Evolutionary conservation across 2,329 filamentous ascomycete genomes (phyloP), one percentile per base, ranked within the genome.

Genomic region (Colletotrichum coccodes): DNA sequence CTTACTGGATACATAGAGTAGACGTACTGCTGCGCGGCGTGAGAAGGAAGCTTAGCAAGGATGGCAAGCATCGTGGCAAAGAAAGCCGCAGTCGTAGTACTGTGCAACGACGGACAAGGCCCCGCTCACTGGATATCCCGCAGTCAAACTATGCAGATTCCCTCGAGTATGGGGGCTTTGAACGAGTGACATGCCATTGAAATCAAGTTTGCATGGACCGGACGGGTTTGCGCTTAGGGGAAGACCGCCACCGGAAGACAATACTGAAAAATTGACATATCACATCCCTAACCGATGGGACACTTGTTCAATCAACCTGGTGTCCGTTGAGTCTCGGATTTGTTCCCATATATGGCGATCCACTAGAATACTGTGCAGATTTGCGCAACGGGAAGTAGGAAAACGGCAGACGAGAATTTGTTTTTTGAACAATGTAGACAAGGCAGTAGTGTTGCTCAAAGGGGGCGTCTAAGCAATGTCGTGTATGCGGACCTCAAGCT

Each of bases 21-120:
- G 23, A 23, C 21, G 36, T 14, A 21, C 16, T 18, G 21, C 34
- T 23, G 42, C 34, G 40, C n/a, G 49, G 26, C 23, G 23, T 34
- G 40, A 40, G 26, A 23, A 23, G 18, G 42, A 36, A 40, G 46
- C 28, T 53, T 38, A 50, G 56, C 32, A 49, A 32, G 11, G 11
- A 44, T 42, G 46, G n/a, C 42, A 60, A 56, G 44, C 36, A 30
- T 68, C 32, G 63, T 40, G 53, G 42, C 26, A 60, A 38, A 36
- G n/a, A 49, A 54, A 50, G 42, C 23, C 14, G 47, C 47, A 60
- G 40, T 56, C 49, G 56, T 50, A 34, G 60, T 36, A 42, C 36
- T 44, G 61, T 69, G 54, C 32, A 66, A 69, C 66, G 54, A 28
- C 54, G 62, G 56, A 65, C 61, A 60, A 62, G 60, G 23, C 30